Base-by-base conservation (phyloP, 345 rosid species). In the Pugionium dolabratum region DNA sequence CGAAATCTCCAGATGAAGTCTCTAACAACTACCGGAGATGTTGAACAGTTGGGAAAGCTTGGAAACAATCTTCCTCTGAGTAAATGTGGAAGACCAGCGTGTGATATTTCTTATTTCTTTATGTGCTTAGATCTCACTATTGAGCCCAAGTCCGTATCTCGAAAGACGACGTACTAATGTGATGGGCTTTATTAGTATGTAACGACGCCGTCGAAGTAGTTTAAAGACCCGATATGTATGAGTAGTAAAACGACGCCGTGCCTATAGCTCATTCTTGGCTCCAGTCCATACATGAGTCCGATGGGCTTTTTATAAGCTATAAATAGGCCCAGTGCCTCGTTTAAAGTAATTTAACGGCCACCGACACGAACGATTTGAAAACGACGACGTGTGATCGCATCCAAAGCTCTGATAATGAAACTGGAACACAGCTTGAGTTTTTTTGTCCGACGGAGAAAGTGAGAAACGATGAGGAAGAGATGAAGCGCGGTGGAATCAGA, bases 401-500 rank as follows among this genome's bases (percentile, higher is more conserved):
- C 67, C 42, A 39, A 28, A 50, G 32, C 27, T 34, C 44, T 64
- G 37, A 29, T 30, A 5, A 48, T 27, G 41, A 46, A 55, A 46
- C 18, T 6, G 18, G 30, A 8, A 27, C 51, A 71, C 55, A 4
- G n/a, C 18, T 35, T 25, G 67, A 44, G 67, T 47, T 30, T 51
- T 7, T 3, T 3, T 51, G 4, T 34, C 11, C 45, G 45, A 69
- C 25, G 66, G 52, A 40, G 36, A 34, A 34, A 5, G 43, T 18
- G 18, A 18, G 18, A 34, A 62, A 49, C 54, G 43, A 59, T 69
- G 60, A 54, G 30, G 53, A 37, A 67, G 66, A 60, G 64, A 77
- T 77, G 81, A 79, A 83, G 53, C 76, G 75, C 51, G 59, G 54
- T 43, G 76, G 73, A 74, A 69, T 79, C 10, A 82, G 83, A 71